A percentile compares a stretch with the other conserved stretches of the same genome.
phyloP scores from a whole-genome alignment of 805 yeast genomes.

The Spathaspora girioi region DNA sequence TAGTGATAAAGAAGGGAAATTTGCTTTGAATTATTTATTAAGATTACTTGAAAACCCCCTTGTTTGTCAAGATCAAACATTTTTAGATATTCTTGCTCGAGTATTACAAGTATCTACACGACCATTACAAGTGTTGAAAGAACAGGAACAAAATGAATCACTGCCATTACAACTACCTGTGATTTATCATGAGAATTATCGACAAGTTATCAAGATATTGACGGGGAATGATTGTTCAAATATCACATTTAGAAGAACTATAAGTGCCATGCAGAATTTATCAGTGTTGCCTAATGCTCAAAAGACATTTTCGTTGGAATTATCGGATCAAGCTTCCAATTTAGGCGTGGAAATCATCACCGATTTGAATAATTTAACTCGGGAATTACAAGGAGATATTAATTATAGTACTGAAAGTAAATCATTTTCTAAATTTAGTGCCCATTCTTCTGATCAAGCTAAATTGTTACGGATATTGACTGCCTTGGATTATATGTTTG shows the following conservation, averaged over 20 bases:
- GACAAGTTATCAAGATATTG: constrained; percentile 61
- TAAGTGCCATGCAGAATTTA: constrained; percentile 76
- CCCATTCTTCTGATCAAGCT: constrained; percentile 83
- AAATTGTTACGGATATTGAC: constrained; percentile 82
- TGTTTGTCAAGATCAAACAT: constrained; percentile 67
- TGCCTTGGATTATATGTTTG: constrained; percentile 80
- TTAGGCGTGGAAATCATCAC: constrained; percentile 52
- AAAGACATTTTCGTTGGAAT: constrained; percentile 60
- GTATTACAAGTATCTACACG: constrained; percentile 74
- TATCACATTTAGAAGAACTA: constrained; percentile 77
- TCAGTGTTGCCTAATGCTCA: constrained; percentile 60
- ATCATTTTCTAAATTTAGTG: constrained; percentile 63
- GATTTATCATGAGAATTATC: constrained; percentile 60
- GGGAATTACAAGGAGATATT: constrained; percentile 33
- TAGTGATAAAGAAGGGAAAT: constrained; percentile 40
- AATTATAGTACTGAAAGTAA: constrained; percentile 44
- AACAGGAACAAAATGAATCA: constrained; percentile 27
- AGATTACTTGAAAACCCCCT: constrained; percentile 57
- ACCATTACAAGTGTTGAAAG: constrained; percentile 57
- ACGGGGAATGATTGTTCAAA: constrained; percentile 82
- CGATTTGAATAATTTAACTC: constrained; percentile 51
- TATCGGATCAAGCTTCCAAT: constrained; percentile 59
- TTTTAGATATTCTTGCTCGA: constrained; percentile 74
- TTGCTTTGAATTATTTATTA: constrained; percentile 71
- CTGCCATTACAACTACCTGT: constrained; percentile 48